These are phyloP conservation scores for Boletus subparvulus DNA, from an alignment of 768 basidiomycete genomes.

Conservation along the genomic window DNA sequence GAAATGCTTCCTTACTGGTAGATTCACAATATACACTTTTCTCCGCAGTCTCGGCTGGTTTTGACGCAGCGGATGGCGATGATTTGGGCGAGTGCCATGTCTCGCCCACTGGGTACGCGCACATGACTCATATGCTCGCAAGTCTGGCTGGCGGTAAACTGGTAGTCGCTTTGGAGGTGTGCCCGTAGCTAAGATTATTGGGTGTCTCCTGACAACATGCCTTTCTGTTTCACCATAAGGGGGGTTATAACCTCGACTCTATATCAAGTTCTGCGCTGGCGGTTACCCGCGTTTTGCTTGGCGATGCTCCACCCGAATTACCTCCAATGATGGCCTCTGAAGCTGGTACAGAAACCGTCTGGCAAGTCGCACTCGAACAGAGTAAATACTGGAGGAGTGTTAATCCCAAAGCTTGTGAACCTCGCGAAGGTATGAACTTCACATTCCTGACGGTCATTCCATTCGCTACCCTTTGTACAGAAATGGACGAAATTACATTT, in stretches of 20 bases:
- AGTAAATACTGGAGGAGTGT: slow-evolving; percentile 90
- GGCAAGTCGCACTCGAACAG: slow-evolving; percentile 83
- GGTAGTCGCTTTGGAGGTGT: slow-evolving; percentile 91
- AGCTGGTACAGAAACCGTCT: slow-evolving; percentile 84
- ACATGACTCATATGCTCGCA: slow-evolving; percentile 97
- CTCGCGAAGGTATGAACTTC: slow-evolving; percentile 62
- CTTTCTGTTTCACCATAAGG: slow-evolving; percentile 45
- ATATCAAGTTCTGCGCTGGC: slow-evolving; percentile 86
- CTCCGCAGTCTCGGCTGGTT: slow-evolving; percentile 87
- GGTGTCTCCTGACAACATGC: not conserved
- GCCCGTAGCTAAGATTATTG: slow-evolving; percentile 7
- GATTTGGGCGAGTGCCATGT: slow-evolving; percentile 89
- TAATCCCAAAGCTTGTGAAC: slow-evolving; percentile 78
- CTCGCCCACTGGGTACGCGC: slow-evolving; percentile 89
- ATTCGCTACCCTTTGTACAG: slow-evolving; percentile 35
- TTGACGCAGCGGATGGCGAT: slow-evolving; percentile 94
- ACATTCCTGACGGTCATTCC: not conserved
- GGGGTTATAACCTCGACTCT: slow-evolving; percentile 91
- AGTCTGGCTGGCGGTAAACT: slow-evolving; percentile 85
- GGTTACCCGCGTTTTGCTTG: slow-evolving; percentile 84
- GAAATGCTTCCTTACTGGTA: not conserved
- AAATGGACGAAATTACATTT: slow-evolving; percentile 58
- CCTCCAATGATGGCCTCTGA: slow-evolving; percentile 73
- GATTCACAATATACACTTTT: not conserved
- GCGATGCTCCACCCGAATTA: slow-evolving; percentile 78